Percentiles rank a stretch among this genome's conserved stretches.
These are phyloP conservation scores for Naganishia friedmannii DNA, from an alignment of 768 basidiomycete species.

Conservation along the genomic window DNA sequence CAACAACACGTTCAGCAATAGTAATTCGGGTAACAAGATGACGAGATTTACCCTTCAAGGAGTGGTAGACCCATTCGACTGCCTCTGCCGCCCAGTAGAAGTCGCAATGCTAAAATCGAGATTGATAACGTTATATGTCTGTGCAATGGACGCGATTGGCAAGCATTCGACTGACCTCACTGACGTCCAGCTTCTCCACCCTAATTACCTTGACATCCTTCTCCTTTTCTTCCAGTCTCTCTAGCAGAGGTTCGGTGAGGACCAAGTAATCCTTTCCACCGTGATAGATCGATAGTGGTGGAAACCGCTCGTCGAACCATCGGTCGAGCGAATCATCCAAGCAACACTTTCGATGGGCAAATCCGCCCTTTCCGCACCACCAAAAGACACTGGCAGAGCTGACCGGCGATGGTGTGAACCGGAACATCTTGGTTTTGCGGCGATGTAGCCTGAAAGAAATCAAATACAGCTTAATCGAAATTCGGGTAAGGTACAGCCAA, in stretches of 20 bases:
- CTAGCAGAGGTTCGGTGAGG: conserved; percentile 55
- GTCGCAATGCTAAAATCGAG: conserved; percentile 45
- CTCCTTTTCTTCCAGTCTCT: conserved; percentile 55
- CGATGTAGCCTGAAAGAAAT: conserved; percentile 50
- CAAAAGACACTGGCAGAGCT: conserved; percentile 54
- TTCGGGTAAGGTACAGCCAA: neutral
- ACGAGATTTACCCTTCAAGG: conserved; percentile 43
- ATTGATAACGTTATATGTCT: neutral
- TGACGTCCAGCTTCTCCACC: conserved; percentile 54
- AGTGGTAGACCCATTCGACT: conserved; percentile 55
- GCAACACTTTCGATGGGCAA: conserved; percentile 54
- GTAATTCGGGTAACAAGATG: neutral
- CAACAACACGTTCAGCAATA: neutral
- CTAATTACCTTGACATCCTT: conserved; percentile 55
- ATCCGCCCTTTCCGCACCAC: conserved; percentile 58
- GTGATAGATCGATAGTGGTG: conserved; percentile 55
- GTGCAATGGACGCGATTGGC: neutral
- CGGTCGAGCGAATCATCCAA: conserved; percentile 52
- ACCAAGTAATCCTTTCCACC: conserved; percentile 57
- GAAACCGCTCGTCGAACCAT: conserved; percentile 58
- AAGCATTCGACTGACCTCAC: conserved; percentile 47
- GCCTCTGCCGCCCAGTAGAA: conserved; percentile 56
- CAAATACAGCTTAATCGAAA: too few species aligned
- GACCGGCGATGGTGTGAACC: conserved; percentile 58
- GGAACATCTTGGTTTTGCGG: conserved; percentile 58